phyloP scores from a whole-genome alignment of 2,329 filamentous ascomycete species.

The Trichothecium sympodiale region DNA sequence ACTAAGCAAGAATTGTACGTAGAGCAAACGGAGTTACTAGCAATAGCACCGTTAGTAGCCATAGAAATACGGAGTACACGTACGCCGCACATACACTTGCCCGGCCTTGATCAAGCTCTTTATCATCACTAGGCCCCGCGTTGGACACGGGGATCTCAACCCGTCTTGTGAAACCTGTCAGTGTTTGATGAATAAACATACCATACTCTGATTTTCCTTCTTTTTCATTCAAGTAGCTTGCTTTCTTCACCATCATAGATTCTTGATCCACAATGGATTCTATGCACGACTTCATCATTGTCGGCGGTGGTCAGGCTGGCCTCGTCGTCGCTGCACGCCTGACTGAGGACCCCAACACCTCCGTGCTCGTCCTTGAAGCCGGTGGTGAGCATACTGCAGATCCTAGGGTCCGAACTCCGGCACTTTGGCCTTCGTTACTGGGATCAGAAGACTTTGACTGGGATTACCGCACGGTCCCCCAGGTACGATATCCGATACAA shows the following conservation, averaged over 20 bases:
- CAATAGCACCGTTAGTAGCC: too few relatives aligned
- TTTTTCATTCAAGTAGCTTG: too few relatives aligned
- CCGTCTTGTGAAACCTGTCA: too few relatives aligned
- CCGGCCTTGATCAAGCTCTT: too few relatives aligned
- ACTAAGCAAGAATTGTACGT: too few relatives aligned
- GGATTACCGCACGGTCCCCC: constrained; percentile 3
- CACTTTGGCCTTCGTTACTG: not conserved
- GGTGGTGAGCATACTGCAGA: constrained; percentile 1
- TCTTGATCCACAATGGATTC: not conserved
- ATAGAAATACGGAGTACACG: too few relatives aligned
- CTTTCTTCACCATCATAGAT: not conserved
- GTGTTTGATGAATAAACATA: too few relatives aligned
- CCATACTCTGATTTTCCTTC: too few relatives aligned
- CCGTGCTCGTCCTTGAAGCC: constrained; percentile 35
- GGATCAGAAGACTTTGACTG: constrained; percentile 3
- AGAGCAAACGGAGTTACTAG: too few relatives aligned
- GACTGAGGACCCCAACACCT: constrained; percentile 24
- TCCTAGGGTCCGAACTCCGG: constrained; percentile 2
- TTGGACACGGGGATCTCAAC: too few relatives aligned
- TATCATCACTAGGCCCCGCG: too few relatives aligned
- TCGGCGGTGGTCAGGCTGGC: constrained; percentile 23
- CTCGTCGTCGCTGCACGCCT: constrained; percentile 24
- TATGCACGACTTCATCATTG: constrained; percentile 19
- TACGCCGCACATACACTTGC: too few relatives aligned
- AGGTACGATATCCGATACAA: not conserved